Evolutionary conservation across 192 early-diverging fungal genomes (phyloP), one percentile per base, ranked within the genome.

Genomic region (Podila clonocystis): DNA sequence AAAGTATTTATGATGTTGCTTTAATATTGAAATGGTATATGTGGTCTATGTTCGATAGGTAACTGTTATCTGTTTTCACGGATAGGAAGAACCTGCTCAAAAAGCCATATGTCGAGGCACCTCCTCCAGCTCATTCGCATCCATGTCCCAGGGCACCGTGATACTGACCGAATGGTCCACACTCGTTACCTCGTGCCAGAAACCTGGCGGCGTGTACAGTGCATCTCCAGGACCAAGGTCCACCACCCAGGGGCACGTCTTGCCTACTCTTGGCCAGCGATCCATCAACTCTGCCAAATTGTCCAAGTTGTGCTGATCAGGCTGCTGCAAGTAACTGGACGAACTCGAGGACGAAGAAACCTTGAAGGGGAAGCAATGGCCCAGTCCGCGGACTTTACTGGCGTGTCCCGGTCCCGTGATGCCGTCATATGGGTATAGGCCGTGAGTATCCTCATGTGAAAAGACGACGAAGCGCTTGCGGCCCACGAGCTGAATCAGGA

Each of bases 101-200:
- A 85, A 85, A 50, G 73, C 82, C 86, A 87, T 87, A 49, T 79
- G 84, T 0, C 82, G 63, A n/a, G 87, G 86, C 28, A 83, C 63
- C 50, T 82, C 63, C 41, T 85, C 50, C 49, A 82, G 24, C 66
- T 89, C 87, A 60, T 30, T 67, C 8, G 41, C 41, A 20, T 67
- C 74, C 87, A 89, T 89, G 65, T 89, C 87, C 86, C 84, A 89
- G 24, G 87, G 79, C 5, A 89, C 65, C 0, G 87, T 89, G 52
- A 89, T 70, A 45, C 84, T 85, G 24, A 89, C 60, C 36, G 82
- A 82, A 24, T 74, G 78, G 19, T 75, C 73, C 17, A 85, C 63
- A 50, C 85, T 89, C 12, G 84, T 85, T 1, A 89, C 87, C 65
- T 89, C 87, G 66, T 89, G 87, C 82, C 83, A 84, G 63, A 80